phyloP scores from a whole-genome alignment of 1,284 basidiomycete species.

The Pascua guehoae region DNA sequence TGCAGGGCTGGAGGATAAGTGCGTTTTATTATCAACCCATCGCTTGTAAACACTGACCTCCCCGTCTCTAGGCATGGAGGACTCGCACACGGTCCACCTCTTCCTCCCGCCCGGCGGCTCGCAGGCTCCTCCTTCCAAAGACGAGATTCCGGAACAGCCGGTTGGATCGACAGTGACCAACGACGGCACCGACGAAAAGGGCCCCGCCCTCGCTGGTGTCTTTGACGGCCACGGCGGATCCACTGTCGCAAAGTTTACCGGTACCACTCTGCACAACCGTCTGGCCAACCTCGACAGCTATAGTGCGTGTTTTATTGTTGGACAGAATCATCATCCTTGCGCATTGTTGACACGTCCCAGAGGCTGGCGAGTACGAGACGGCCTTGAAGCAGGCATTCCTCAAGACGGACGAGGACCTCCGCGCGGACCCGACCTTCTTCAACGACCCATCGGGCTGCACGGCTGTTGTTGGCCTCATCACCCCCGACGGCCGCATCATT shows the following conservation, averaged over 20 bases:
- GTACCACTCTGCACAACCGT: slow-evolving; percentile 80
- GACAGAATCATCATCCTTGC: too few species aligned
- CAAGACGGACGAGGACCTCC: slow-evolving; percentile 89
- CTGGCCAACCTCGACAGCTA: slow-evolving; percentile 73
- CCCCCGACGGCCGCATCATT: slow-evolving; percentile 66
- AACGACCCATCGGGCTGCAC: slow-evolving; percentile 96
- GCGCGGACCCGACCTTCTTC: slow-evolving; percentile 77
- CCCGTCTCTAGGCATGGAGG: slow-evolving; percentile 72
- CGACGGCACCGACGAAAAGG: slow-evolving; percentile 57
- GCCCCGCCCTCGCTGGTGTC: slow-evolving; percentile 80
- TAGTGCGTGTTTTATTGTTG: slow-evolving; percentile 31
- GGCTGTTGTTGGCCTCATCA: slow-evolving; percentile 82
- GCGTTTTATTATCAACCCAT: slow-evolving; percentile 48
- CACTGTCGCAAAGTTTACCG: slow-evolving; percentile 85
- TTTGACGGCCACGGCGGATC: slow-evolving; percentile 98
- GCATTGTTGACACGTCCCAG: slow-evolving; percentile 15
- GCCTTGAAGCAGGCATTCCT: slow-evolving; percentile 88
- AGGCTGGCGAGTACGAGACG: slow-evolving; percentile 63
- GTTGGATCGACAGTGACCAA: slow-evolving; percentile 47
- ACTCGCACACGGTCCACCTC: slow-evolving; percentile 84
- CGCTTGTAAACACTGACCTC: neutral
- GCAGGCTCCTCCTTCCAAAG: slow-evolving; percentile 44
- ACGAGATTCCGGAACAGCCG: slow-evolving; percentile 50
- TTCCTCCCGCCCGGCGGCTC: slow-evolving; percentile 40
- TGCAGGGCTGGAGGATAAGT: slow-evolving; percentile 99